These are phyloP conservation scores for Pythium coloratum DNA, from an alignment of 352 stramenopile genomes.

Conservation along the genomic window DNA sequence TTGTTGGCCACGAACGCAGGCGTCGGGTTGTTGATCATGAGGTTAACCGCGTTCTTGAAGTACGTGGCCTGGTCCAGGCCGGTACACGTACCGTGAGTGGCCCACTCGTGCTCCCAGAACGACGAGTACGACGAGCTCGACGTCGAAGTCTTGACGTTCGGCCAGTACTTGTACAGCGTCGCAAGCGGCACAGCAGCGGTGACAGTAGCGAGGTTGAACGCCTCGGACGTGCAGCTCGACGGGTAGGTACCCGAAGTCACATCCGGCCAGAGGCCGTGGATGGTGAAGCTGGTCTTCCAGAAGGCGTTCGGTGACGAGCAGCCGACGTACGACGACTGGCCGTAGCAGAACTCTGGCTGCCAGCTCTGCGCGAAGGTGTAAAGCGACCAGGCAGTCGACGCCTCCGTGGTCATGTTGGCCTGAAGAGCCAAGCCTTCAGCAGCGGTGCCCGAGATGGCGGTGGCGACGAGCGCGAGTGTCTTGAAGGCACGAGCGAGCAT, in stretches of 20 bases:
- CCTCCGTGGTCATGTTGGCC: conserved; percentile 16
- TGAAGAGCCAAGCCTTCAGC: not conserved
- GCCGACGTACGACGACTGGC: conserved; percentile 58
- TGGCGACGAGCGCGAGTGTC: not conserved
- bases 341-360: conserved; percentile 79
- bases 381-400: conserved; percentile 49
- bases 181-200: conserved; percentile 64
- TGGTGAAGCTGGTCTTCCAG: conserved; percentile 84
- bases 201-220: conserved; percentile 60
- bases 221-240: conserved; percentile 64
- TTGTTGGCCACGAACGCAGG: conserved; percentile 55
- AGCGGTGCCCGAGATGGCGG: not conserved
- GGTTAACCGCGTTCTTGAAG: conserved; percentile 76
- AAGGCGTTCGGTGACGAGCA: conserved; percentile 62
- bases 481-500: conserved; percentile 2
- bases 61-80: conserved; percentile 81
- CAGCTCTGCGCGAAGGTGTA: conserved; percentile 65
- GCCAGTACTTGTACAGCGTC: conserved; percentile 78
- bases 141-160: conserved; percentile 73
- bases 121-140: conserved; percentile 56
- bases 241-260: conserved; percentile 55
- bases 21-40: conserved; percentile 68
- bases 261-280: conserved; percentile 90
- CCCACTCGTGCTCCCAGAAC: conserved; percentile 96
- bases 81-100: conserved; percentile 90